Base-by-base conservation (phyloP, 176 grass and related monocot genomes). In the Paspalum vaginatum region DNA sequence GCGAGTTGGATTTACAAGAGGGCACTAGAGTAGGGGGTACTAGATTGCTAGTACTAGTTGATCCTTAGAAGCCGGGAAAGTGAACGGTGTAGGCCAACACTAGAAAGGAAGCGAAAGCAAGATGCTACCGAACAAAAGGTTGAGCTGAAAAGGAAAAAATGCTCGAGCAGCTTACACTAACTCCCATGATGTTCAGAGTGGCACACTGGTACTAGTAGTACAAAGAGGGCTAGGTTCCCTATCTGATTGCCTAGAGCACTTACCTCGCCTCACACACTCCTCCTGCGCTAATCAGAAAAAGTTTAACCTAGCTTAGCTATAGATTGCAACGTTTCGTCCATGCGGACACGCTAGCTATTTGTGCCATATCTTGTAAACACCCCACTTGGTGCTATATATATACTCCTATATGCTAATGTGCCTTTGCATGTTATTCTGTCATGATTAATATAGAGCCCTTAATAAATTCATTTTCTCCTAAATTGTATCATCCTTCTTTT, bases 21-120 rank as follows among this genome's bases (percentile, higher is more conserved):
- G 37, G 39, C 22, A 32, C 37, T 69, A 32, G 9, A 50, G 4
- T 74, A 47, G 66, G 43, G 25, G n/a, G 25, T 20, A 58, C 27
- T 65, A 58, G 25, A 72, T 65, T n/a, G n/a, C n/a, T n/a, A n/a
- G n/a, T 73, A 65, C 65, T 64, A 51, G 81, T 5, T 68, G 68
- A 51, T 88, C 81, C 81, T 84, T 39, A 75, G 46, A 84, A 88
- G 11, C 52, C 76, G 81, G 61, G 81, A 84, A 88, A 88, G 81
- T 9, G 70, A 70, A 41, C 68, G 41, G 9, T 38, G 38, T 66
- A 78, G 86, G 80, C 86, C 67, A 79, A 52, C 37, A 81, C 68
- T 25, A 14, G 66, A 67, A 50, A 68, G 75, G 56, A 68, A 51
- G 61, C 46, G 81, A 84, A 79, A 88, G 75, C 75, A 75, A 88